Evolutionary conservation across 2,329 filamentous ascomycete species (phyloP).

Genomic region (Tympanopsis confertula): DNA sequence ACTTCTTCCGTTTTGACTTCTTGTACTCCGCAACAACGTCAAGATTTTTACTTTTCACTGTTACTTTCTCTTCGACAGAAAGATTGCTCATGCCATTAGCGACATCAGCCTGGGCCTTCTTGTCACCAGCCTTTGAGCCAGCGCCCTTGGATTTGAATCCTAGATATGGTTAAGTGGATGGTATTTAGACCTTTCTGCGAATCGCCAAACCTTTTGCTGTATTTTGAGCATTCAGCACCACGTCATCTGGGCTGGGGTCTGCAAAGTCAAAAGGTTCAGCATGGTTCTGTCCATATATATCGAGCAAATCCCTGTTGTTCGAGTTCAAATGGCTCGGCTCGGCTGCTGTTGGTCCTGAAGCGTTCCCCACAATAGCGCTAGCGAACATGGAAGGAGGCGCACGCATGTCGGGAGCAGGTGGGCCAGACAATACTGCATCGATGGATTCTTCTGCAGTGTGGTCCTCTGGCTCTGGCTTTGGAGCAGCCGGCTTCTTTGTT

Average conservation of each 20-base stretch:
- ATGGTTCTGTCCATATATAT: conserved; percentile 17
- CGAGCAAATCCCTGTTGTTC: conserved; percentile 33
- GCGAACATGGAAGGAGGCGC: conserved; percentile 38
- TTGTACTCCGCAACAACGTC: conserved; percentile 75
- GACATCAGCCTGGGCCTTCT: conserved; percentile 27
- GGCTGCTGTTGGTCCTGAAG: conserved; percentile 8
- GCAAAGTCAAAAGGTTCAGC: conserved; percentile 56
- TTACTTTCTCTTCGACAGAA: conserved; percentile 35
- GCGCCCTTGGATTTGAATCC: conserved; percentile 23
- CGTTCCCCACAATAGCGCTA: conserved; percentile 23
- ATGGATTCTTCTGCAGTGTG: background rate
- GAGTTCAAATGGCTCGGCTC: conserved; percentile 18
- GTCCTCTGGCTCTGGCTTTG: background rate
- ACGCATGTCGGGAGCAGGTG: conserved; percentile 16
- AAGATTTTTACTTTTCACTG: conserved; percentile 62
- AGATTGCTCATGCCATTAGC: conserved; percentile 21
- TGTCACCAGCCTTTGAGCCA: conserved; percentile 23
- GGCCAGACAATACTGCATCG: too few relatives aligned
- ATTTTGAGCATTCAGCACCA: conserved; percentile 70
- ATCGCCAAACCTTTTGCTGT: conserved; percentile 61
- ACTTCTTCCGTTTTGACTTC: conserved; percentile 64
- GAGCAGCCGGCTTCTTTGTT: background rate
- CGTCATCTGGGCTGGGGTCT: conserved; percentile 82
- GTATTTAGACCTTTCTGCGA: conserved; percentile 13
- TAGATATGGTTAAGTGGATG: conserved; percentile 27